phyloP scores from a whole-genome alignment of 2,329 filamentous ascomycete species.

The Samsoniella hepiali region DNA sequence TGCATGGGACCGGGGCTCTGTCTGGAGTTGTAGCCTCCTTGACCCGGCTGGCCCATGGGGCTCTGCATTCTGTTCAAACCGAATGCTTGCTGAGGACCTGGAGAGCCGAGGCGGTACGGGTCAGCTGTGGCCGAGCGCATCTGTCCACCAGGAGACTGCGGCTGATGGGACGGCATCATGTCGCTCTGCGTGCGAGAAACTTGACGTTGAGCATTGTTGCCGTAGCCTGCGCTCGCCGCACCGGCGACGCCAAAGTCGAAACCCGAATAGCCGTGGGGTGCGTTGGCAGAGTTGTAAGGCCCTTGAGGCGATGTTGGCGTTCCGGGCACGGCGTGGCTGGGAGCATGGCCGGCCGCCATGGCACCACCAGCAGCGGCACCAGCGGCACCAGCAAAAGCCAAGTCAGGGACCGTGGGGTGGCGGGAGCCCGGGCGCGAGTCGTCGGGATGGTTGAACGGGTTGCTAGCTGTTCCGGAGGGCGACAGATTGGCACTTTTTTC shows the following conservation, averaged over 20 bases:
- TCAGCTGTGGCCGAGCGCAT: constrained; percentile 16
- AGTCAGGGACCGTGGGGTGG: neutral
- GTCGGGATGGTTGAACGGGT: constrained; percentile 15
- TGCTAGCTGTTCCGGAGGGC: constrained; percentile 13
- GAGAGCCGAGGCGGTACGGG: constrained; percentile 21
- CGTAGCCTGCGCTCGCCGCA: neutral
- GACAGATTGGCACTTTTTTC: neutral
- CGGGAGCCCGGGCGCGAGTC: constrained; percentile 14
- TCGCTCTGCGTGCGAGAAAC: constrained; percentile 19
- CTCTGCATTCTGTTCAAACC: constrained; percentile 19
- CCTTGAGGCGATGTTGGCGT: constrained; percentile 13
- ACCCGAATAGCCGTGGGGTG: neutral
- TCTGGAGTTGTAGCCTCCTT: constrained; percentile 4
- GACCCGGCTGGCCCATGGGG: constrained; percentile 17
- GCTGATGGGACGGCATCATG: neutral
- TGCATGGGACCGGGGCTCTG: constrained; percentile 18
- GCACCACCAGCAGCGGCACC: constrained; percentile 5
- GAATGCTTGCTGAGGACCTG: constrained; percentile 19
- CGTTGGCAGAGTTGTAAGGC: neutral
- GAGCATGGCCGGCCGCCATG: constrained; percentile 4
- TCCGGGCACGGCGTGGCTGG: constrained; percentile 6
- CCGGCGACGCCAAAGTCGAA: constrained; percentile 19
- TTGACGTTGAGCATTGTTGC: neutral
- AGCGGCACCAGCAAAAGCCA: constrained; percentile 7
- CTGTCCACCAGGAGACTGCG: constrained; percentile 7